Conservation (phyloP, 495 filamentous ascomycete species). For the Cetradonia linearis region DNA sequence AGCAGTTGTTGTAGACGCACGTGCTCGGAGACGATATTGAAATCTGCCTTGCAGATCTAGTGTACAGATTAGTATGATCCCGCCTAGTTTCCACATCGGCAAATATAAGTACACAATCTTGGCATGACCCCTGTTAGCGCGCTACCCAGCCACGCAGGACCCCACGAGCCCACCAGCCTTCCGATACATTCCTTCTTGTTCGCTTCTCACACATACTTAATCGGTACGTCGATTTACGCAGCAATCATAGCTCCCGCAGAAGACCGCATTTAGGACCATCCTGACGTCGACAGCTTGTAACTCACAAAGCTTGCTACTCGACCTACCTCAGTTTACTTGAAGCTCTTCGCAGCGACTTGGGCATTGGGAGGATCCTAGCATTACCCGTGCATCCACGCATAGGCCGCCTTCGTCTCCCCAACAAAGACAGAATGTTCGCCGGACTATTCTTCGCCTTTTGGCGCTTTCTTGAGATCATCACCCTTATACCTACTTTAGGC, state of each 20-base stretch:
- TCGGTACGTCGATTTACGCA: background rate
- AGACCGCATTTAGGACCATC: background rate
- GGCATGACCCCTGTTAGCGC: constrained; percentile 3
- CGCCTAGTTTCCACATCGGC: background rate
- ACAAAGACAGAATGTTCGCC: constrained; percentile 51
- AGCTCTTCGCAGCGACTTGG: background rate
- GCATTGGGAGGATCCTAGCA: background rate
- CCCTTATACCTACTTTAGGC: constrained; percentile 78
- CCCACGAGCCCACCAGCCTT: constrained; percentile 10
- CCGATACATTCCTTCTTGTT: background rate
- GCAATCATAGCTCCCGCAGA: background rate
- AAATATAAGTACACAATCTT: background rate
- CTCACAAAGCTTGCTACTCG: background rate
- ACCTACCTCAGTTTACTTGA: background rate
- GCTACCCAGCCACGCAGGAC: constrained; percentile 12
- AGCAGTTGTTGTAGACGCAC: background rate
- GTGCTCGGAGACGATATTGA: background rate
- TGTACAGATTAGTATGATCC: background rate
- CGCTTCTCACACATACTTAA: background rate
- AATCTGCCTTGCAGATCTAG: constrained; percentile 3
- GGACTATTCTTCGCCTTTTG: constrained; percentile 76
- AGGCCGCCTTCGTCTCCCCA: constrained; percentile 14
- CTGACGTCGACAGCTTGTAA: background rate
- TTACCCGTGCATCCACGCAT: constrained; percentile 6
- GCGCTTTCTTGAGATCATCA: constrained; percentile 72